phyloP scores from a whole-genome alignment of 441 rosid species.

The Populus hybrid region DNA sequence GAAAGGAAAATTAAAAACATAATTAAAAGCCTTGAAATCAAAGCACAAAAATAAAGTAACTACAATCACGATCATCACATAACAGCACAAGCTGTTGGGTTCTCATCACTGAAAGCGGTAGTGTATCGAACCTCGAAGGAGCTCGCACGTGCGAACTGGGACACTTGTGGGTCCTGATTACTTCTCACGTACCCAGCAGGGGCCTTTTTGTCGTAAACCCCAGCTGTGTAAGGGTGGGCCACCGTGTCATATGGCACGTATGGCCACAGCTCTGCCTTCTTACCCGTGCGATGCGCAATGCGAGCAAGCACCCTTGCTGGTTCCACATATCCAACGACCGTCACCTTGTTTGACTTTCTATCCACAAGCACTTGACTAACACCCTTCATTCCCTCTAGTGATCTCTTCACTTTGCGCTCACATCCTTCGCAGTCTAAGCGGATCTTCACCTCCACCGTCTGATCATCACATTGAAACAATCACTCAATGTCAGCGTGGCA shows the following conservation, averaged over 20 bases:
- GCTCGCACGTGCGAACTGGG: constrained; percentile 84
- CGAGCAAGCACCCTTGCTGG: constrained; percentile 67
- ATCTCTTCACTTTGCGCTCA: constrained; percentile 70
- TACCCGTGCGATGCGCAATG: constrained; percentile 77
- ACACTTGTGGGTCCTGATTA: constrained; percentile 49
- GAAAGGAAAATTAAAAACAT: neutral
- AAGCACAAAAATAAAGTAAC: neutral
- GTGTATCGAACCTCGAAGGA: constrained; percentile 90
- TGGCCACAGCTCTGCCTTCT: constrained; percentile 82
- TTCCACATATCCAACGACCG: constrained; percentile 78
- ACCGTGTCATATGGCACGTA: constrained; percentile 84
- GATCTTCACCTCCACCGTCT: constrained; percentile 93
- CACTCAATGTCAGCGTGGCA: neutral
- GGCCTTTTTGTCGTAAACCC: constrained; percentile 82
- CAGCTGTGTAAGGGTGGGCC: constrained; percentile 82
- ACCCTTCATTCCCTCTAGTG: constrained; percentile 90
- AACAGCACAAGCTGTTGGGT: constrained; percentile 57
- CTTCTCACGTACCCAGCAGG: constrained; percentile 81
- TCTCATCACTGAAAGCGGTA: constrained; percentile 92
- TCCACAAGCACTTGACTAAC: constrained; percentile 69
- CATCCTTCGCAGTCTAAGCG: constrained; percentile 93
- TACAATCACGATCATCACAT: constrained; percentile 43
- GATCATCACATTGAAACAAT: constrained; percentile 3
- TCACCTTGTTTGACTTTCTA: constrained; percentile 68
- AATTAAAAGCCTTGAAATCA: neutral